Conservation (phyloP, 257 asterid species). For the Solanum bulbocastanum region DNA sequence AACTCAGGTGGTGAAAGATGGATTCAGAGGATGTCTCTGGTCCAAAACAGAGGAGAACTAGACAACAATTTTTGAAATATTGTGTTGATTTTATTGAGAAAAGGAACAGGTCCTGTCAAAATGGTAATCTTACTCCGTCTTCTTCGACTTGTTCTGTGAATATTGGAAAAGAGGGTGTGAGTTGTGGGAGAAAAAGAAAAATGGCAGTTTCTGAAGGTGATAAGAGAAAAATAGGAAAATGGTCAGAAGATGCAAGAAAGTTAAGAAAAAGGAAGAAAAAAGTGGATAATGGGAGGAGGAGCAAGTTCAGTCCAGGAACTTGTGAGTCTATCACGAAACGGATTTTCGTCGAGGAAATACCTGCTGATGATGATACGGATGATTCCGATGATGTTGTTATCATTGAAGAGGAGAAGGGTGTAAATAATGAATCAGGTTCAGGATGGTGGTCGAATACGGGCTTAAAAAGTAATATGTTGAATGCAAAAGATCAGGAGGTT, state of each 20-base stretch:
- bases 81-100: not conserved
- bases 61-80: not conserved
- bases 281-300: not conserved
- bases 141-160: not conserved
- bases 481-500: not conserved
- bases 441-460: not conserved
- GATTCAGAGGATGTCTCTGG: not conserved
- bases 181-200: not conserved
- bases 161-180: not conserved
- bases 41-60: not conserved
- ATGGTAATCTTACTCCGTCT: not conserved
- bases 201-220: not conserved
- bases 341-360: too few relatives aligned
- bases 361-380: not conserved
- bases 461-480: not conserved
- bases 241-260: not conserved
- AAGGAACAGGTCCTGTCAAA: not conserved
- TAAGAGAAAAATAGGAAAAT: not conserved
- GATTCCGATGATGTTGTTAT: not conserved
- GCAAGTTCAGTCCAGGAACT: not conserved
- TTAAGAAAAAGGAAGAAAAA: not conserved
- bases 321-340: not conserved
- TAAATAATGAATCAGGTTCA: not conserved
- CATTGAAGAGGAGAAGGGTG: not conserved
- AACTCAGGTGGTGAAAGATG: not conserved